Conservation (phyloP, 208 protist species). For the Acanthamoeba triangularis region DNA sequence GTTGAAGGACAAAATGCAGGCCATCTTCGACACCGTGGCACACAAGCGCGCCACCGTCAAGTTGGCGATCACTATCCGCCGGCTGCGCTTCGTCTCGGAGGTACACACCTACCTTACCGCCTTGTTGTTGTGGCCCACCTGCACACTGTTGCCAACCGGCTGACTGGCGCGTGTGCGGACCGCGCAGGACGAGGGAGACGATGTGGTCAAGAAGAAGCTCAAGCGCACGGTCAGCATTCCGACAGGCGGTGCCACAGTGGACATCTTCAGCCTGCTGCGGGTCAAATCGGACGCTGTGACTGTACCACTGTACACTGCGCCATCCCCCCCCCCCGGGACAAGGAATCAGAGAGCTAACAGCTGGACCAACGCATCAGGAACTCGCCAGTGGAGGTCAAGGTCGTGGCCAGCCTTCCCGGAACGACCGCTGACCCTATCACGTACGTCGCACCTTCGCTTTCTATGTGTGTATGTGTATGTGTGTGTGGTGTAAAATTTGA, state of each 20-base stretch:
- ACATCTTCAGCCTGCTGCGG: neutral
- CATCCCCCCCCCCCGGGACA: neutral
- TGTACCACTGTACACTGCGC: neutral
- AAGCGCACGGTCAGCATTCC: neutral
- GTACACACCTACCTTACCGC: neutral
- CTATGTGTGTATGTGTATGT: too few relatives aligned
- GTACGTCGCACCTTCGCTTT: too few relatives aligned
- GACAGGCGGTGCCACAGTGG: neutral
- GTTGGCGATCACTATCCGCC: neutral
- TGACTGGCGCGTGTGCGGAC: neutral
- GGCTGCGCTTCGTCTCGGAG: neutral
- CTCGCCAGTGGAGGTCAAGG: too few relatives aligned
- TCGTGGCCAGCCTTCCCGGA: too few relatives aligned
- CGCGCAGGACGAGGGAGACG: neutral
- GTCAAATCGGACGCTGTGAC: neutral
- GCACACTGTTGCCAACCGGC: neutral
- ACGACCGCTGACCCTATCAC: too few relatives aligned
- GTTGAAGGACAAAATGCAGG: conserved; percentile 76
- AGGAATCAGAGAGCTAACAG: neutral
- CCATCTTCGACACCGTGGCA: conserved; percentile 73
- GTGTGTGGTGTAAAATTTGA: too few relatives aligned
- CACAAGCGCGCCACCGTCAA: neutral
- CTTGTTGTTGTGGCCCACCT: too few relatives aligned
- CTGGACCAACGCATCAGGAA: too few relatives aligned
- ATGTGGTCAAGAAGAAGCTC: neutral